A percentile compares a stretch with the other conserved stretches of the same genome.
Conservation (phyloP, 2,329 filamentous ascomycete genomes). For the Metarhizium guizhouense region DNA sequence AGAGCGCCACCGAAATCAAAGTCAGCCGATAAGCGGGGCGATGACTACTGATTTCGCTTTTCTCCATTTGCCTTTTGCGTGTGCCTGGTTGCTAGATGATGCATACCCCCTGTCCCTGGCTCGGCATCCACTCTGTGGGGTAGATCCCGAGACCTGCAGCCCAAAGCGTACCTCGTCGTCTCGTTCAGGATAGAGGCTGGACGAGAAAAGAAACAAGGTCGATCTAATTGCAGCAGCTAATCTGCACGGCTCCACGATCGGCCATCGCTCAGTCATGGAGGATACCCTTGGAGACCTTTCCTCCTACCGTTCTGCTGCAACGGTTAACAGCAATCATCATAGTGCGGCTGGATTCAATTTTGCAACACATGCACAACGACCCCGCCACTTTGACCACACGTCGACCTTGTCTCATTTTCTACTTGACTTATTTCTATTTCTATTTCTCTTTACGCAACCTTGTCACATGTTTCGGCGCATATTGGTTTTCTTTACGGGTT, state of each 20-base stretch:
- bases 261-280: not conserved
- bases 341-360: not conserved
- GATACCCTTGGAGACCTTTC: not conserved
- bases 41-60: conserved; percentile 17
- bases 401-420: conserved; percentile 1
- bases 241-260: not conserved
- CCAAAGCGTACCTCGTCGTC: not conserved
- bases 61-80: not conserved
- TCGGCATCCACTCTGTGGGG: not conserved
- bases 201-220: not conserved
- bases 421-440: not conserved
- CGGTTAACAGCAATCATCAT: not conserved
- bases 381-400: not conserved
- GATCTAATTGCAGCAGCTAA: not conserved
- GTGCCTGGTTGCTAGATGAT: conserved; percentile 2
- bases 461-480: conserved; percentile 5
- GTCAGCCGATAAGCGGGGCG: conserved; percentile 20
- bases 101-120: not conserved
- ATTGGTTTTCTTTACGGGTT: conserved; percentile 1
- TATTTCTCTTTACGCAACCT: not conserved
- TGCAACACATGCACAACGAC: not conserved
- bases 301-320: not conserved
- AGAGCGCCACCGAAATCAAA: conserved; percentile 29
- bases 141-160: conserved; percentile 1
- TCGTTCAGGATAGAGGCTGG: not conserved